Evolutionary conservation across 2,329 filamentous ascomycete species (phyloP), one percentile per base, ranked within the genome.

Genomic region (Colletotrichum lini): DNA sequence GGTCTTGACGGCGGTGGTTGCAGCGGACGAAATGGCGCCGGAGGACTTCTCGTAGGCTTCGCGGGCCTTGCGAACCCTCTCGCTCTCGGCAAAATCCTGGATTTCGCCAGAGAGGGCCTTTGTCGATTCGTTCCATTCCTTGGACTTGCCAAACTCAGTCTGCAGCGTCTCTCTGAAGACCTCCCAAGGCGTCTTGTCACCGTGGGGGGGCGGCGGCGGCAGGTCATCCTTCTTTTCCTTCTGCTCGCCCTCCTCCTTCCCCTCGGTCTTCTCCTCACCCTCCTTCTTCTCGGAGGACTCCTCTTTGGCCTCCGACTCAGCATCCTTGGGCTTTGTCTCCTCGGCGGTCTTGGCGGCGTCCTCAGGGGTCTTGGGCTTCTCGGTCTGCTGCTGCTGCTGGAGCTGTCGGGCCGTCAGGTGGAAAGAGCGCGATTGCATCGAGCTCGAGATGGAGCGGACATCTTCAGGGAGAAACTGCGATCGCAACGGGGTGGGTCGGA

Each of bases 41-140:
- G 95, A 94, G 9, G 95, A 95, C 75, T 93, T 92, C 78, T 94
- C 91, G 80, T 98, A 98, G 9, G 94, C 96, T 75, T 94, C 91
- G 75, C 93, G 91, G 40, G 96, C 96, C 77, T 91, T 91, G 78
- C 94, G 92, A 18, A 99, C 94, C 21, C 92, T 93, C 79, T 98
- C 95, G 79, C 95, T 98, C 84, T 98, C 96, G 42, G 92, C 92
- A 79, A 99, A 96, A 78, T 98, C 92, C 79, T 98, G 93, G 21
- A 96, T 94, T 7, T 93, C 94, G 59, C 94, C 94, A 21, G 94
- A 93, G 52, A 99, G 89, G 75, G 96, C 94, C 85, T 99, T 98
- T 52, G 96, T 99, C 53, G 94, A 97, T 80, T 99, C 96, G 79
- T 99, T 98, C 96, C 96, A 99, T 82, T 99, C 96, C 80, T 98